These are phyloP conservation scores for Fusarium proliferatum DNA, from an alignment of 2,329 filamentous ascomycete species.

Conservation along the genomic window DNA sequence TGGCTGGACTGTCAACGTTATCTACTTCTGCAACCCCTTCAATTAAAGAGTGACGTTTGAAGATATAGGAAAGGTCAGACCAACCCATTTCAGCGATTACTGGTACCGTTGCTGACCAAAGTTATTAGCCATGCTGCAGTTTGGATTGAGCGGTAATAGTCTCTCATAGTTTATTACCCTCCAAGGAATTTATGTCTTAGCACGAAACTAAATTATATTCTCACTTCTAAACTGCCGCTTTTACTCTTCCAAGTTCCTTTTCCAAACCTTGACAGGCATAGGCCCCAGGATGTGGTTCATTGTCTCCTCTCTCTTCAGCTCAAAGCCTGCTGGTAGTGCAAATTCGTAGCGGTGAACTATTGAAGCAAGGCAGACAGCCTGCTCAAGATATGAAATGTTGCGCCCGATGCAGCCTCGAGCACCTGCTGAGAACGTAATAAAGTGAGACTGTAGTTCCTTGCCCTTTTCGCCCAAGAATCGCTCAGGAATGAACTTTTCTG, in stretches of 20 bases:
- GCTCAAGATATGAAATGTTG: constrained; percentile 56
- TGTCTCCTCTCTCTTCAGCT: background rate
- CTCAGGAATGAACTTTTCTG: constrained; percentile 53
- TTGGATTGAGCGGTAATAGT: background rate
- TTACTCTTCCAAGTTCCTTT: background rate
- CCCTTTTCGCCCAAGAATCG: constrained; percentile 54
- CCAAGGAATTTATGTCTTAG: too few relatives aligned
- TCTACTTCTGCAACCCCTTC: background rate
- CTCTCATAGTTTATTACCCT: too few relatives aligned
- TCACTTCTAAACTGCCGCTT: background rate
- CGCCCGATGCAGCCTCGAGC: constrained; percentile 55
- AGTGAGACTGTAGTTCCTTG: constrained; percentile 50
- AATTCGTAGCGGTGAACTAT: constrained; percentile 53
- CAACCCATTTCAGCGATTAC: background rate
- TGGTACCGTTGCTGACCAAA: too few relatives aligned
- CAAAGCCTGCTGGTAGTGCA: background rate
- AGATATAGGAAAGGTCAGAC: background rate
- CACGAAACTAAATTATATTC: too few relatives aligned
- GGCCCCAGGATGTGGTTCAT: background rate
- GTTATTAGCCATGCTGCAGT: background rate
- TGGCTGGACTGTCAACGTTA: background rate
- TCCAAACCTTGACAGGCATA: background rate
- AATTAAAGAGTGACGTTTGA: background rate
- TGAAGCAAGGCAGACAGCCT: constrained; percentile 56
- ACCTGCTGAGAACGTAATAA: constrained; percentile 56